These are phyloP conservation scores for Phaeomoniella chlamydospora DNA, from an alignment of 2,329 filamentous ascomycete species.

Conservation along the genomic window DNA sequence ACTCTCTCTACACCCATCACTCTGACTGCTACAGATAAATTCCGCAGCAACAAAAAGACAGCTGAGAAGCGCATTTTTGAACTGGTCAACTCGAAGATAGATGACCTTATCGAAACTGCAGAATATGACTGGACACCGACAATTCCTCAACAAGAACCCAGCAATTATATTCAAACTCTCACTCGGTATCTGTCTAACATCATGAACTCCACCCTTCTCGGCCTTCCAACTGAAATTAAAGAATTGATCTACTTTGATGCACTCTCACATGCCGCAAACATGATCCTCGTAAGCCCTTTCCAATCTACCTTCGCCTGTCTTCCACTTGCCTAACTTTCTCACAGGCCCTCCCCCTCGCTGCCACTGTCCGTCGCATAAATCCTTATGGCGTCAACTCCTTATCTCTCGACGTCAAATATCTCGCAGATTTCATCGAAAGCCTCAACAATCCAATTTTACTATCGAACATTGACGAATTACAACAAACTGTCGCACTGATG, in stretches of 20 bases:
- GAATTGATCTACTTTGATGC: slow-evolving; percentile 97
- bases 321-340: slow-evolving; percentile 9
- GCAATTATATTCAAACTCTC: slow-evolving; percentile 88
- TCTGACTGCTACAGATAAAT: slow-evolving; percentile 71
- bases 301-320: slow-evolving; percentile 7
- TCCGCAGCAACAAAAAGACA: slow-evolving; percentile 81
- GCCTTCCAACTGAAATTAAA: slow-evolving; percentile 89
- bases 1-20: slow-evolving; percentile 48
- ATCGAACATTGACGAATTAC: slow-evolving; percentile 80
- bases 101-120: slow-evolving; percentile 89
- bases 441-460: slow-evolving; percentile 79
- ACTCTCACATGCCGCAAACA: slow-evolving; percentile 74
- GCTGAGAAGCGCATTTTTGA: slow-evolving; percentile 98
- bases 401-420: slow-evolving; percentile 67
- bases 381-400: slow-evolving; percentile 70
- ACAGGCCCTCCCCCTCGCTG: slow-evolving; percentile 62
- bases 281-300: slow-evolving; percentile 51
- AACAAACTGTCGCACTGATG: slow-evolving; percentile 84
- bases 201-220: slow-evolving; percentile 87
- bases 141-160: slow-evolving; percentile 55
- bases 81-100: slow-evolving; percentile 95
- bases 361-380: slow-evolving; percentile 73
- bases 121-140: slow-evolving; percentile 80
- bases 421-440: slow-evolving; percentile 73
- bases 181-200: slow-evolving; percentile 89